These are phyloP conservation scores for Rachicladosporium sp. DNA, from an alignment of 2,329 filamentous ascomycete genomes.

Conservation along the genomic window DNA sequence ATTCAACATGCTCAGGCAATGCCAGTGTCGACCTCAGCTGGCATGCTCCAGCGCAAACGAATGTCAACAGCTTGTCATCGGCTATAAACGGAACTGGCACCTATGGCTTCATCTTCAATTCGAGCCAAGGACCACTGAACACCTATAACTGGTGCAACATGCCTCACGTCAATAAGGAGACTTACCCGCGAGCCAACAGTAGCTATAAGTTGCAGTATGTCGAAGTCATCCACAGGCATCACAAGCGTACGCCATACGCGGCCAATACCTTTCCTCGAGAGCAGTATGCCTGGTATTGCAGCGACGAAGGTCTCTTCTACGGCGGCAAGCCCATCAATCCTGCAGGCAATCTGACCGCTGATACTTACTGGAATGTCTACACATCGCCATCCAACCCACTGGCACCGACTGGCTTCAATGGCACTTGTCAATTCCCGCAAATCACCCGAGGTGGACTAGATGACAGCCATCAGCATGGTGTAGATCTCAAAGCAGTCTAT, in stretches of 20 bases:
- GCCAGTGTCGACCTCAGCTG: slow-evolving; percentile 36
- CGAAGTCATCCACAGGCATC: slow-evolving; percentile 72
- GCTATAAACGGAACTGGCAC: slow-evolving; percentile 49
- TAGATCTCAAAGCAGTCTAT: slow-evolving; percentile 68
- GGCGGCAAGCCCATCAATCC: slow-evolving; percentile 48
- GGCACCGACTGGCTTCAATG: slow-evolving; percentile 52
- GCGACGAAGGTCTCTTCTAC: slow-evolving; percentile 57
- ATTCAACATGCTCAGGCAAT: slow-evolving; percentile 6
- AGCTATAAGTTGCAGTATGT: slow-evolving; percentile 62
- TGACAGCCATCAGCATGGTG: slow-evolving; percentile 64
- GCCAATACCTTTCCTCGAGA: slow-evolving; percentile 66
- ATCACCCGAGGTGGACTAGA: slow-evolving; percentile 60
- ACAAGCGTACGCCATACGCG: slow-evolving; percentile 73
- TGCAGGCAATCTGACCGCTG: slow-evolving; percentile 36
- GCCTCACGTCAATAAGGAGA: slow-evolving; percentile 60
- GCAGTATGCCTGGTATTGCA: slow-evolving; percentile 59
- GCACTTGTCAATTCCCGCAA: slow-evolving; percentile 70
- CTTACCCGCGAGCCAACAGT: slow-evolving; percentile 43
- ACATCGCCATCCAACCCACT: slow-evolving; percentile 55
- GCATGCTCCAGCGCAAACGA: slow-evolving; percentile 44
- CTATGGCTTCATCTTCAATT: slow-evolving; percentile 64
- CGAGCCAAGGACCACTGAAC: slow-evolving; percentile 43
- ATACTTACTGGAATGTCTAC: slow-evolving; percentile 55
- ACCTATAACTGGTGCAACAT: slow-evolving; percentile 78
- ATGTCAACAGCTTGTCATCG: slow-evolving; percentile 48